These are phyloP conservation scores for Boletus edulis DNA, from an alignment of 768 basidiomycete species.

Conservation along the genomic window DNA sequence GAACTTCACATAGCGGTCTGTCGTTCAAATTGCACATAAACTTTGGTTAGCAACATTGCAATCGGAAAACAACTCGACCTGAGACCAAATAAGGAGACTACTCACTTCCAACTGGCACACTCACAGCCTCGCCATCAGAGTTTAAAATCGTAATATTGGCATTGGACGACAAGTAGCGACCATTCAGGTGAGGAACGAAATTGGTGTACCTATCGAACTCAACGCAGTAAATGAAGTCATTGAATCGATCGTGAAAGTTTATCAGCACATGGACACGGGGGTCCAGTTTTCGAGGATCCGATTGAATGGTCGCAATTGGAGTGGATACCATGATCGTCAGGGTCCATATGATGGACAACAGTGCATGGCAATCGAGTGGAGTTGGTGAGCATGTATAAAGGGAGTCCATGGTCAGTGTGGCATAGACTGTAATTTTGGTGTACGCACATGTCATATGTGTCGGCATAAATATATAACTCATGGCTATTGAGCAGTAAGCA, in stretches of 20 bases:
- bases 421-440: background rate
- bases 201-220: conserved; percentile 48
- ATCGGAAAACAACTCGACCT: background rate
- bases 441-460: conserved; percentile 62
- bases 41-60: conserved; percentile 25
- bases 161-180: conserved; percentile 81
- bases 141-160: conserved; percentile 75
- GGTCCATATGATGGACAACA: background rate
- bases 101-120: conserved; percentile 46
- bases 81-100: background rate
- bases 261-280: background rate
- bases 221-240: background rate
- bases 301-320: conserved; percentile 1
- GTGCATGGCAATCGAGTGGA: background rate
- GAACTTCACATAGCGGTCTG: conserved; percentile 68
- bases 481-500: conserved; percentile 45
- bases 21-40: conserved; percentile 27
- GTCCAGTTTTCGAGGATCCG: background rate
- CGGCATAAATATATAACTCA: conserved; percentile 73
- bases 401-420: conserved; percentile 2
- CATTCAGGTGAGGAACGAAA: conserved; percentile 63
- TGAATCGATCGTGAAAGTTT: background rate
- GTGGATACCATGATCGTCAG: conserved; percentile 7
- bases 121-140: conserved; percentile 33
- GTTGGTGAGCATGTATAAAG: background rate